Percentiles rank a stretch among this genome's conserved stretches.
Conservation (phyloP, 768 basidiomycete genomes). For the Mycena pura region DNA sequence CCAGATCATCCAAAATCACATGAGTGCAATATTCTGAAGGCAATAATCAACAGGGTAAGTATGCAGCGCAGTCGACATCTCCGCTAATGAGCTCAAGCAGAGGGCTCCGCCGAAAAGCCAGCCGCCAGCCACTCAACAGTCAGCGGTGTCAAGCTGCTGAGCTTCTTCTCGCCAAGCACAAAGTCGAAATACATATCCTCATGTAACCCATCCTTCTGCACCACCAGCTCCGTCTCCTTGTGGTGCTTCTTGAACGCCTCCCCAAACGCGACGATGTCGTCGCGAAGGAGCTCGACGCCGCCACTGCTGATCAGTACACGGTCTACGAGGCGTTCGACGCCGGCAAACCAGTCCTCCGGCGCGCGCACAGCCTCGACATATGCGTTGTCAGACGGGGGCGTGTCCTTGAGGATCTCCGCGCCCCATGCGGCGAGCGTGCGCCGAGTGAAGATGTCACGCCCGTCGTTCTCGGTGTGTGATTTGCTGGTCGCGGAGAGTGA, state of each 20-base stretch:
- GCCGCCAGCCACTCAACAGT: slow-evolving; percentile 33
- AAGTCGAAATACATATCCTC: slow-evolving; percentile 44
- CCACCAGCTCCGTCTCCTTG: slow-evolving; percentile 26
- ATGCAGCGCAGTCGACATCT: no score
- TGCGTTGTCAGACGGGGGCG: slow-evolving; percentile 33
- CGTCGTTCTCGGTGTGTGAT: slow-evolving; percentile 34
- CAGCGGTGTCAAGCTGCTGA: slow-evolving; percentile 26
- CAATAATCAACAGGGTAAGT: no score
- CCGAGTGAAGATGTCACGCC: slow-evolving; percentile 33
- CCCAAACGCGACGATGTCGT: slow-evolving; percentile 37
- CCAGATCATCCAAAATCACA: no score
- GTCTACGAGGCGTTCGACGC: slow-evolving; percentile 37
- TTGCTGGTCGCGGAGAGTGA: slow-evolving; percentile 30
- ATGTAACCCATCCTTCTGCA: slow-evolving; percentile 44
- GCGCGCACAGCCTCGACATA: slow-evolving; percentile 41
- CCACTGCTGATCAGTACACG: slow-evolving; percentile 46
- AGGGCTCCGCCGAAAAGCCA: slow-evolving; percentile 2
- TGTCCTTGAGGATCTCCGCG: slow-evolving; percentile 29
- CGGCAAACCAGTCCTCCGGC: slow-evolving; percentile 42
- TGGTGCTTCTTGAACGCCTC: slow-evolving; percentile 31
- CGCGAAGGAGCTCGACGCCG: slow-evolving; percentile 40
- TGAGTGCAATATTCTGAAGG: no score
- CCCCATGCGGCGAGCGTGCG: slow-evolving; percentile 23
- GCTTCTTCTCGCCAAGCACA: slow-evolving; percentile 22
- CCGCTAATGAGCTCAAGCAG: background rate